Evolutionary conservation across 2,329 filamentous ascomycete species (phyloP).

Genomic region (Neonectria hederae): DNA sequence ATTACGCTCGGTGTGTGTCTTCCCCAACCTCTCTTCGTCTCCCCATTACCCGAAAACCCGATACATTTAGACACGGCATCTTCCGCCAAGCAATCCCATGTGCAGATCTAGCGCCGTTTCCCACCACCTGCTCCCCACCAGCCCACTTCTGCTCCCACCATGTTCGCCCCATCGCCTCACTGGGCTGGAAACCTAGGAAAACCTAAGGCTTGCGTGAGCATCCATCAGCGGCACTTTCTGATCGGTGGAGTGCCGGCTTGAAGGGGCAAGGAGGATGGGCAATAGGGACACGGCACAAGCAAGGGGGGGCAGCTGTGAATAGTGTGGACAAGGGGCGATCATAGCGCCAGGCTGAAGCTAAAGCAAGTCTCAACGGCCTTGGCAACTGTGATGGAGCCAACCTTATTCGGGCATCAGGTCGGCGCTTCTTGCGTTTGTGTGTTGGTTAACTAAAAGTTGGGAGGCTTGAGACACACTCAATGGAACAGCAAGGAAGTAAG

Average conservation of each 20-base stretch:
- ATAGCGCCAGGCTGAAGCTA: background rate
- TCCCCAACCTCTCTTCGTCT: background rate
- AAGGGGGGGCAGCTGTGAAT: background rate
- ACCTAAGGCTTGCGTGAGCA: background rate
- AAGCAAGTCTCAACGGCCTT: slow-evolving; percentile 18
- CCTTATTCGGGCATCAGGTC: slow-evolving; percentile 12
- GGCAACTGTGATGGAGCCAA: slow-evolving; percentile 4
- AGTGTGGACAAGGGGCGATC: slow-evolving; percentile 9
- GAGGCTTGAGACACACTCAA: background rate
- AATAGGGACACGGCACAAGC: background rate
- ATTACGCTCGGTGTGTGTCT: background rate
- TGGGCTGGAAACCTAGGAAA: background rate
- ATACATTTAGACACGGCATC: background rate
- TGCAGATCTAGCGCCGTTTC: slow-evolving; percentile 18
- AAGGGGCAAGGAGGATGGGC: background rate
- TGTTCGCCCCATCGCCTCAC: background rate
- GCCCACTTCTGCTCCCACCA: slow-evolving; percentile 1
- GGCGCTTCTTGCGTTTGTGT: background rate
- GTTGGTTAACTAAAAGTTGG: background rate
- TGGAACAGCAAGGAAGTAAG: background rate
- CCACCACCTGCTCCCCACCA: slow-evolving; percentile 2
- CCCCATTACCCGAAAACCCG: background rate
- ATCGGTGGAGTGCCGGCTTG: background rate
- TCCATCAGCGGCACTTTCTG: background rate
- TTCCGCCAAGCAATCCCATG: slow-evolving; percentile 13